Evolutionary conservation across 306 rosid species (phyloP).

Genomic region (Vicia faba): DNA sequence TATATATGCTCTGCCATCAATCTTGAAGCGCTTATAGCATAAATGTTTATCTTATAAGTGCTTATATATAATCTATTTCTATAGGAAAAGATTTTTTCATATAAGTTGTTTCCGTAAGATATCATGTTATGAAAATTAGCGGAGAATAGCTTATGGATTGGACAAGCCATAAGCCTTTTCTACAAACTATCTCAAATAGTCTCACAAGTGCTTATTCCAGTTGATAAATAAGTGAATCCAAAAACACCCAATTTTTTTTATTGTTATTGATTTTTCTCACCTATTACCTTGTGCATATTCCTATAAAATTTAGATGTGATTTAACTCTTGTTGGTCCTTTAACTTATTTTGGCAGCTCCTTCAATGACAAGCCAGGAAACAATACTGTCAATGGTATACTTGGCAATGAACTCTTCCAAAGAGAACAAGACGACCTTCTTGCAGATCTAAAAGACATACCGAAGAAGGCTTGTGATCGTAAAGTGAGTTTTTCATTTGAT

Average conservation of each 20-base stretch:
- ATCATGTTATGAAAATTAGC: neutral
- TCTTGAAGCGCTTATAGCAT: neutral
- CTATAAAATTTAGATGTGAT: neutral
- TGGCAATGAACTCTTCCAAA: constrained; percentile 86
- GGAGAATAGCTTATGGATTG: too few species aligned
- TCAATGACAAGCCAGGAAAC: constrained; percentile 75
- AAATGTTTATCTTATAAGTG: neutral
- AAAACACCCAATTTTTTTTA: neutral
- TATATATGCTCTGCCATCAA: neutral
- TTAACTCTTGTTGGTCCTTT: neutral
- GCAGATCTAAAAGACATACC: constrained; percentile 88
- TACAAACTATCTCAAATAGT: too few species aligned
- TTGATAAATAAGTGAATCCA: neutral
- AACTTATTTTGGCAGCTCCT: constrained; percentile 59
- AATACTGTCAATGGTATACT: constrained; percentile 59
- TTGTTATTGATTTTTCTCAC: constrained; percentile 4
- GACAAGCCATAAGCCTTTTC: too few species aligned
- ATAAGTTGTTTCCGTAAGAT: neutral
- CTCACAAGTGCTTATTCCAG: too few species aligned
- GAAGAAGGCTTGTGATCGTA: constrained; percentile 91
- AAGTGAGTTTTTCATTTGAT: constrained; percentile 53
- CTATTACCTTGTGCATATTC: too few species aligned
- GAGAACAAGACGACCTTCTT: constrained; percentile 93
- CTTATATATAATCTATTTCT: neutral
- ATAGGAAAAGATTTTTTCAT: too few species aligned